phyloP scores from a whole-genome alignment of 1,139 yeast genomes.

The Candida tropicalis region DNA sequence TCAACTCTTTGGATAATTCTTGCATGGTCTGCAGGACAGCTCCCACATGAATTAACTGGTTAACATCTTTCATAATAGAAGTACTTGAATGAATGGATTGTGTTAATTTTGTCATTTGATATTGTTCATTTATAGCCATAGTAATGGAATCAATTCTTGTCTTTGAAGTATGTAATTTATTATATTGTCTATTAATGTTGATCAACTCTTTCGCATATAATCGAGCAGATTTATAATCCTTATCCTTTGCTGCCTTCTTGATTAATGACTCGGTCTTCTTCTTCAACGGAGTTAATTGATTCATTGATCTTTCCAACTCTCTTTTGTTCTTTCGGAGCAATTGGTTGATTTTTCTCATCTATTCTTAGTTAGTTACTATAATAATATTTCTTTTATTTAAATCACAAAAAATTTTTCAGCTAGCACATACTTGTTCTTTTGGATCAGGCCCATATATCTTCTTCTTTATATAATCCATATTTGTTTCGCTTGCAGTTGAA shows the following conservation, averaged over 20 bases:
- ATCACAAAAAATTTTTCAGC: too few relatives aligned
- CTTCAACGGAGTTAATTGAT: constrained; percentile 66
- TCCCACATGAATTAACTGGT: constrained; percentile 74
- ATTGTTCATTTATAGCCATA: constrained; percentile 90
- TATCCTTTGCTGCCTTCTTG: constrained; percentile 73
- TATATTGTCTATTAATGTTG: constrained; percentile 71
- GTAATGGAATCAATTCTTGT: constrained; percentile 86
- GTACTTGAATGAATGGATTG: constrained; percentile 82
- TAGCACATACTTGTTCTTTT: constrained; percentile 67
- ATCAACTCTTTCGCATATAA: constrained; percentile 83
- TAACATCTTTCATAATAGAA: constrained; percentile 86
- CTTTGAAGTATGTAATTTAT: constrained; percentile 73
- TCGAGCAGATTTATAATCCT: constrained; percentile 74
- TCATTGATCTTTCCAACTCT: constrained; percentile 73
- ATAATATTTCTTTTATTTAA: too few relatives aligned
- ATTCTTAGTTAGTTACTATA: constrained; percentile 24
- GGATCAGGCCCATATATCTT: constrained; percentile 97
- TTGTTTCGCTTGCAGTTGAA: constrained; percentile 21
- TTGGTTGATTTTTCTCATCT: constrained; percentile 80
- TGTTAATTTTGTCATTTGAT: constrained; percentile 81
- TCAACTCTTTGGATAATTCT: constrained; percentile 82
- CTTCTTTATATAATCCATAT: constrained; percentile 78
- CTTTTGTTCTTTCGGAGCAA: constrained; percentile 83
- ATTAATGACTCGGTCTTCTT: constrained; percentile 78
- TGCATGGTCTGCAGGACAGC: constrained; percentile 84